A percentile compares a stretch with the other conserved stretches of the same genome.
These are phyloP conservation scores for Rugosomyces carneus DNA, from an alignment of 1,284 basidiomycete genomes.

Conservation along the genomic window DNA sequence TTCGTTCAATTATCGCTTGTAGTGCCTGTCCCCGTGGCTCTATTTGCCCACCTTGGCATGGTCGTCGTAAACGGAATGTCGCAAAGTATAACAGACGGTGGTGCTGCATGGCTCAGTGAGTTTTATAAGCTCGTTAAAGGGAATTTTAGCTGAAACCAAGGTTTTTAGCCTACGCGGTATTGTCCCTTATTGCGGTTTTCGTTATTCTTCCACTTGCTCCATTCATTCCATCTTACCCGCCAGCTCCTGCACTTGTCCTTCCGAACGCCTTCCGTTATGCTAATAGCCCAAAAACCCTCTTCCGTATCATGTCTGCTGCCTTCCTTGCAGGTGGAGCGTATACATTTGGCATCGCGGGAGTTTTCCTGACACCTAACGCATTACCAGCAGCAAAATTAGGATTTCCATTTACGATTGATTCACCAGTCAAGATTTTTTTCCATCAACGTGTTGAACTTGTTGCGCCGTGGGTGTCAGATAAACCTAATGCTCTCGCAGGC, in stretches of 20 bases:
- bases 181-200: slow-evolving; percentile 42
- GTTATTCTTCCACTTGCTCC: slow-evolving; percentile 51
- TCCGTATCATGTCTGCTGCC: slow-evolving; percentile 2
- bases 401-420: slow-evolving; percentile 57
- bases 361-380: slow-evolving; percentile 20
- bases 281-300: slow-evolving; percentile 8
- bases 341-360: slow-evolving; percentile 10
- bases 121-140: slow-evolving; percentile 7
- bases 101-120: slow-evolving; percentile 41
- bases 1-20: slow-evolving; percentile 52
- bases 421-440: slow-evolving; percentile 67
- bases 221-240: slow-evolving; percentile 12
- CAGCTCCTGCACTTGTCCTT: slow-evolving; percentile 2
- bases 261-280: slow-evolving; percentile 5
- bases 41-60: slow-evolving; percentile 50
- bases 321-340: slow-evolving; percentile 6
- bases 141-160: slow-evolving; percentile 1
- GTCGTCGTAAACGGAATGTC: slow-evolving; percentile 44
- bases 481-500: not conserved
- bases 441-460: slow-evolving; percentile 48
- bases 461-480: slow-evolving; percentile 15
- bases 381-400: slow-evolving; percentile 38
- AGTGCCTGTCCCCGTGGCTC: slow-evolving; percentile 50
- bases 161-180: slow-evolving; percentile 43
- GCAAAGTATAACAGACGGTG: slow-evolving; percentile 67